Evolutionary conservation across 2,329 filamentous ascomycete genomes (phyloP).

Genomic region (Anisogramma anomala): DNA sequence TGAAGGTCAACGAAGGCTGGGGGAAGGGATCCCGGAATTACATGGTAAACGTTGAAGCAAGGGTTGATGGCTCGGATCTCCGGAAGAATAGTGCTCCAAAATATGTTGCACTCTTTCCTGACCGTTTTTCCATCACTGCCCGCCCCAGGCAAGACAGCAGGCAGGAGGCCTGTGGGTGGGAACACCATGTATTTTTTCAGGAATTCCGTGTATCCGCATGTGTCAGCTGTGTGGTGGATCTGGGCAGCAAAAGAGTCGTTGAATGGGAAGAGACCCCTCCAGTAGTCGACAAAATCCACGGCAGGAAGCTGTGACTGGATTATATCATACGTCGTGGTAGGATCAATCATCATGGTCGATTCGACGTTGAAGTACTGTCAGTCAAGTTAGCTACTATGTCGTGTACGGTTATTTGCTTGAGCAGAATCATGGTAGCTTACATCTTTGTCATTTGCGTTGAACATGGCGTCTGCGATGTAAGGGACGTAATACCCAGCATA

Average conservation of each 20-base stretch:
- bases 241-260: conserved; percentile 46
- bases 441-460: conserved; percentile 57
- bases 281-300: background rate
- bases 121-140: too few relatives aligned
- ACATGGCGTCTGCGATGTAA: conserved; percentile 62
- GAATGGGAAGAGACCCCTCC: conserved; percentile 41
- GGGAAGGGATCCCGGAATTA: conserved; percentile 52
- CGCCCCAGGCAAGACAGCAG: too few relatives aligned
- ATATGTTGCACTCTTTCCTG: conserved; percentile 40
- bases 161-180: conserved; percentile 50
- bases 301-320: background rate
- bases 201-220: conserved; percentile 53
- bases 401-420: conserved; percentile 60
- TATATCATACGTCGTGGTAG: too few relatives aligned
- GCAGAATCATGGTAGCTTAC: conserved; percentile 54
- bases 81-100: too few relatives aligned
- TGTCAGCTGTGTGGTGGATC: conserved; percentile 39
- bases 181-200: conserved; percentile 51
- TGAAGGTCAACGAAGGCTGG: too few relatives aligned
- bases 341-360: background rate
- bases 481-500: conserved; percentile 60
- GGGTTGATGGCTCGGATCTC: too few relatives aligned
- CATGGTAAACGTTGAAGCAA: conserved; percentile 53
- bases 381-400: conserved; percentile 41
- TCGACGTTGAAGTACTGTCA: conserved; percentile 33